Evolutionary conservation across 257 asterid genomes (phyloP).

Genomic region (Ligustrum vulgare): DNA sequence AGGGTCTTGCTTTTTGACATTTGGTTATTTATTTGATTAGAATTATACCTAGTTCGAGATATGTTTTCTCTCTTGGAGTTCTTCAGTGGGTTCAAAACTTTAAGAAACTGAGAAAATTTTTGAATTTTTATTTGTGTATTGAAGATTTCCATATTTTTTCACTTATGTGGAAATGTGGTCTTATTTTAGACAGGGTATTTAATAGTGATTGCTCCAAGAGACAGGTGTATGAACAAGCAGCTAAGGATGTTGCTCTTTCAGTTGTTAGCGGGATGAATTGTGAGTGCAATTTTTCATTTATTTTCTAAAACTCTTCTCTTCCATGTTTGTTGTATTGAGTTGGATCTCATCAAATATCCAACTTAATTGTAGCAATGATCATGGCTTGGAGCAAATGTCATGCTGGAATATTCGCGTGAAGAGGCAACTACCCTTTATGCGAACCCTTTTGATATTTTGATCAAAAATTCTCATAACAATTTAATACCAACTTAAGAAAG

Average conservation of each 20-base stretch:
- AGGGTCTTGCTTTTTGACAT: constrained; percentile 13
- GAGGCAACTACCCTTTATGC: too few relatives aligned
- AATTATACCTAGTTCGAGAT: constrained; percentile 31
- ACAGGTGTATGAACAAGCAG: constrained; percentile 87
- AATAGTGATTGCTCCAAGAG: constrained; percentile 68
- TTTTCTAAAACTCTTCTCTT: neutral
- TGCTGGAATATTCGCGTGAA: too few relatives aligned
- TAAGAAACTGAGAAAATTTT: neutral
- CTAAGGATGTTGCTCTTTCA: constrained; percentile 83
- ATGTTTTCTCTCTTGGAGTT: constrained; percentile 54
- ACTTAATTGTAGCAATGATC: constrained; percentile 61
- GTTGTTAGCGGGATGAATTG: constrained; percentile 83
- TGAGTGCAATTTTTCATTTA: constrained; percentile 35
- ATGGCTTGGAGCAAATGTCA: too few relatives aligned
- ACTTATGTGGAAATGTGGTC: constrained; percentile 9
- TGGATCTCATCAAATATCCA: neutral
- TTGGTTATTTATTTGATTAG: neutral
- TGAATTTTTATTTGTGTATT: neutral
- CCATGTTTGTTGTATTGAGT: constrained; percentile 5
- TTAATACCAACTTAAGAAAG: too few relatives aligned
- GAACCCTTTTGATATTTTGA: too few relatives aligned
- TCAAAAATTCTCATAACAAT: too few relatives aligned
- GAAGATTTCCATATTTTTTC: neutral
- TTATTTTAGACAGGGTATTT: constrained; percentile 71
- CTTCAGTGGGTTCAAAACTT: constrained; percentile 40